Evolutionary conservation across 495 filamentous ascomycete genomes (phyloP).

Genomic region (Penicillium daleae): DNA sequence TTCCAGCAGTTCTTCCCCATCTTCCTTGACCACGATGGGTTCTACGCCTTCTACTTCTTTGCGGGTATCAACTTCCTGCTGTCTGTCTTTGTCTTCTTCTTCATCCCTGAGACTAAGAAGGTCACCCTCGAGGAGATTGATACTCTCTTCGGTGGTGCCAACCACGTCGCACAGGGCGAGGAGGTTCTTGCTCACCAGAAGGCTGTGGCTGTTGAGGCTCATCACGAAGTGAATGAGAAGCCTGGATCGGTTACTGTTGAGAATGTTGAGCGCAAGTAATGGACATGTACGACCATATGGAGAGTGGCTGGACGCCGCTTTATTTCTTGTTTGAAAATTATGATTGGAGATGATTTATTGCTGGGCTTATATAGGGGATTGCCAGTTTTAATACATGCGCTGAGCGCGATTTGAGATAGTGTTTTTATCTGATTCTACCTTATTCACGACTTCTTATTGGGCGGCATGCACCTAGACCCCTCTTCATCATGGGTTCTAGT

Average conservation of each 20-base stretch:
- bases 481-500: too few species aligned
- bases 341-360: constrained; percentile 1
- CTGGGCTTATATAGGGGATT: neutral
- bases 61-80: constrained; percentile 59
- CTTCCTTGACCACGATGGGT: constrained; percentile 60
- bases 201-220: constrained; percentile 12
- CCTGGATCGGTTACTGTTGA: constrained; percentile 32
- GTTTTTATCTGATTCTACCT: neutral
- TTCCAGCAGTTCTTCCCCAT: constrained; percentile 70
- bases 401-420: neutral
- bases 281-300: neutral
- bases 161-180: constrained; percentile 60
- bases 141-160: constrained; percentile 59
- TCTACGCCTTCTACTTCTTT: constrained; percentile 58
- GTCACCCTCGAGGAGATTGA: constrained; percentile 69
- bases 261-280: constrained; percentile 24
- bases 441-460: neutral
- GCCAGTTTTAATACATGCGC: constrained; percentile 15
- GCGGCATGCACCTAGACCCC: too few species aligned
- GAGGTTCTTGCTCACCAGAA: constrained; percentile 40
- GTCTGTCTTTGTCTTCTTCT: constrained; percentile 73
- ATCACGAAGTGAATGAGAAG: constrained; percentile 30
- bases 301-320: neutral
- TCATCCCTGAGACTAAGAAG: constrained; percentile 75
- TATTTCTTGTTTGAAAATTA: neutral